Evolutionary conservation across 2,329 filamentous ascomycete species (phyloP).

Genomic region (Moelleriella libera): DNA sequence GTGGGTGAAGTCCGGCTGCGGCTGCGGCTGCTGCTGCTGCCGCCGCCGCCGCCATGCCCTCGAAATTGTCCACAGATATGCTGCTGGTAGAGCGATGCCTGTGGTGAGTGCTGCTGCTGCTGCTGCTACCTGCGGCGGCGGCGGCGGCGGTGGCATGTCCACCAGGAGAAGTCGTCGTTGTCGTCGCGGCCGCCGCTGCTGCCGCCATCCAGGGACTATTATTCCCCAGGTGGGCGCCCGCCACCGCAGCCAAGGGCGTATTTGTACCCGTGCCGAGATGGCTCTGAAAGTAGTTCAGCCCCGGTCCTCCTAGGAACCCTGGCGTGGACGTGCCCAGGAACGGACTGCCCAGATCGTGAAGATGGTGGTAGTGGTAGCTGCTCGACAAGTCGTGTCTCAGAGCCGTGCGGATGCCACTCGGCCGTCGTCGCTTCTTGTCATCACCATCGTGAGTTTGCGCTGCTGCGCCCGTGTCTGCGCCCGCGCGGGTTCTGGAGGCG

Average conservation of each 20-base stretch:
- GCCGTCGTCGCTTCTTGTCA: constrained; percentile 3
- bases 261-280: constrained; percentile 65
- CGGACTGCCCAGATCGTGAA: constrained; percentile 34
- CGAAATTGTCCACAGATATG: constrained; percentile 26
- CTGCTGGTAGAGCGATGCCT: constrained; percentile 32
- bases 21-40: constrained; percentile 14
- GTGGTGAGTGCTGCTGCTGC: constrained; percentile 24
- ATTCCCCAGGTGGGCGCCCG: constrained; percentile 41
- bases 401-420: constrained; percentile 16
- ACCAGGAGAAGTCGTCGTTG: no score
- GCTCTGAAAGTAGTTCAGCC: constrained; percentile 71
- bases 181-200: constrained; percentile 12
- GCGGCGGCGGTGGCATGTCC: not conserved
- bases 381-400: constrained; percentile 17
- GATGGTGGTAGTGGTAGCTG: not conserved
- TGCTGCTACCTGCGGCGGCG: constrained; percentile 1
- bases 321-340: constrained; percentile 47
- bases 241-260: constrained; percentile 67
- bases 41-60: constrained; percentile 9
- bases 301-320: constrained; percentile 57
- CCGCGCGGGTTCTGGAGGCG: no score
- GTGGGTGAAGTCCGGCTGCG: not conserved
- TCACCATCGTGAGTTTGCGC: no score
- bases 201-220: constrained; percentile 19
- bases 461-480: not conserved